Conservation (phyloP, 2,329 filamentous ascomycete species). For the Sporothrix brunneoviolacea region DNA sequence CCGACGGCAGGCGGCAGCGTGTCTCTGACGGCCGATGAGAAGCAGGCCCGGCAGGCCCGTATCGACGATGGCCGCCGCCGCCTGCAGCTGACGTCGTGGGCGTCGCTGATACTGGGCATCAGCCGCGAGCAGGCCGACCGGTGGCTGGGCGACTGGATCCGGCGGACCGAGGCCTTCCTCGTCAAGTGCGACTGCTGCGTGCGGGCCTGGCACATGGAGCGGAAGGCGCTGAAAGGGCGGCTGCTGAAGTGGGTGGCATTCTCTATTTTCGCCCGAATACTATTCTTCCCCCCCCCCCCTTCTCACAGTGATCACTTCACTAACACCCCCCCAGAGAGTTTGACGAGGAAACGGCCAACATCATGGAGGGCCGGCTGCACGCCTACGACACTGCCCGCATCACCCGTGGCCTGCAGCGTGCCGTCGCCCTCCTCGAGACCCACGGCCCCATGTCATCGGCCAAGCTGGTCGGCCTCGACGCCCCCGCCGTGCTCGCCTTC, state of each 20-base stretch:
- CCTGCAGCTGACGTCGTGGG: constrained; percentile 58
- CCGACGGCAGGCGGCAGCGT: constrained; percentile 35
- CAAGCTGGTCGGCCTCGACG: constrained; percentile 40
- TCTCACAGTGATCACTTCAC: neutral
- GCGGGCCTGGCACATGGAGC: constrained; percentile 65
- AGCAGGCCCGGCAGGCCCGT: constrained; percentile 34
- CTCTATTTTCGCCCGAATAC: neutral
- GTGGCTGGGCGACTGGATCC: constrained; percentile 53
- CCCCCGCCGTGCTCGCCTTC: constrained; percentile 66
- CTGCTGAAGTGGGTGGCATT: constrained; percentile 48
- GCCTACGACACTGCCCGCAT: constrained; percentile 31
- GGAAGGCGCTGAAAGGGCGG: constrained; percentile 54
- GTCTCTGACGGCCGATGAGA: constrained; percentile 41
- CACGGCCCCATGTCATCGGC: constrained; percentile 41
- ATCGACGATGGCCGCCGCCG: constrained; percentile 51
- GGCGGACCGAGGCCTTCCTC: constrained; percentile 51
- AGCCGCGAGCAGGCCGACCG: constrained; percentile 52
- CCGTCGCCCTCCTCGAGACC: constrained; percentile 41
- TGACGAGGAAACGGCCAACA: constrained; percentile 30
- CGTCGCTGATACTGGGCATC: constrained; percentile 63
- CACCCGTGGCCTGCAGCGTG: constrained; percentile 37
- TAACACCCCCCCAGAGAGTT: constrained; percentile 30
- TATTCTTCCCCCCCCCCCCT: neutral
- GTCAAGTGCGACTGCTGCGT: constrained; percentile 64
- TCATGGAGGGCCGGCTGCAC: constrained; percentile 35